Evolutionary conservation across 2,329 filamentous ascomycete species (phyloP).

Genomic region (Fusarium virguliforme): DNA sequence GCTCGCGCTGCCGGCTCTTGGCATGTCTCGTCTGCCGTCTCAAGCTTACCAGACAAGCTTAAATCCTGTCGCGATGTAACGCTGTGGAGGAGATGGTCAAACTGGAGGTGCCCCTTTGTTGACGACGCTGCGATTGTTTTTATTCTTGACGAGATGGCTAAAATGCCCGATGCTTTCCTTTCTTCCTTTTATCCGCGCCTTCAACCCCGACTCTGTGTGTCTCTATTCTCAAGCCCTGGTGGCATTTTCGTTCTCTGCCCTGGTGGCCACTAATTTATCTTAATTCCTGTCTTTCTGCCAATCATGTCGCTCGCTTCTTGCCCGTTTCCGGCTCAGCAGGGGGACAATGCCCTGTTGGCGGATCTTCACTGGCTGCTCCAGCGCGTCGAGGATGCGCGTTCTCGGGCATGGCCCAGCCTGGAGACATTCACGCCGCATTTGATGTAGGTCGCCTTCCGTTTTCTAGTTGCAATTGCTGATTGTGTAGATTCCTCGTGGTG

Average conservation of each 20-base stretch:
- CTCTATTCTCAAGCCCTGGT: slow-evolving; percentile 27
- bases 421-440: slow-evolving; percentile 45
- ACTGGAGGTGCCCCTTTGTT: slow-evolving; percentile 5
- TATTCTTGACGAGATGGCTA: neutral
- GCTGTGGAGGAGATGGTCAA: neutral
- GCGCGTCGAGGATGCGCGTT: slow-evolving; percentile 42
- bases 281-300: neutral
- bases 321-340: slow-evolving; percentile 52
- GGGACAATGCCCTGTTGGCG: slow-evolving; percentile 46
- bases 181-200: neutral
- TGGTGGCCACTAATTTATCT: slow-evolving; percentile 26
- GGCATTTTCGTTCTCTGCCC: slow-evolving; percentile 35
- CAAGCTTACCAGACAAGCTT: slow-evolving; percentile 23
- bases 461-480: rapidly evolving
- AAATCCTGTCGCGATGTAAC: neutral
- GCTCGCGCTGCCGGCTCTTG: slow-evolving; percentile 19
- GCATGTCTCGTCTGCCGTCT: slow-evolving; percentile 13
- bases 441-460: slow-evolving; percentile 13
- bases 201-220: neutral
- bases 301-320: slow-evolving; percentile 54
- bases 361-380: slow-evolving; percentile 20
- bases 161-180: neutral
- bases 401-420: slow-evolving; percentile 36
- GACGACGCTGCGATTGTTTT: slow-evolving; percentile 5
- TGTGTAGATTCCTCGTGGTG: slow-evolving; percentile 61